Conservation (phyloP, 805 yeast genomes). For the Yueomyces sinensis region DNA sequence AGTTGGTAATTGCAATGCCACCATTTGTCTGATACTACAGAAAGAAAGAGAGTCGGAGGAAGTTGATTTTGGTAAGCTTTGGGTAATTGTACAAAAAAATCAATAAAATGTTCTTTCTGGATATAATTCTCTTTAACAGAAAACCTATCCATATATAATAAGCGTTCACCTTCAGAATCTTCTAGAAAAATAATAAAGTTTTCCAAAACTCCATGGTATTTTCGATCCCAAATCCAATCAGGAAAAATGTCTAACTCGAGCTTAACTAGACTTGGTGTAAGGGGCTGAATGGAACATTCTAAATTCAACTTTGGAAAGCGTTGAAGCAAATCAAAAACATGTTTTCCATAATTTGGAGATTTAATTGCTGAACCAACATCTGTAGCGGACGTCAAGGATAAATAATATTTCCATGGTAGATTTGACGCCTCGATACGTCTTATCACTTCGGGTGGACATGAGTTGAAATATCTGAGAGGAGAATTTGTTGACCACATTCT, state of each 20-base stretch:
- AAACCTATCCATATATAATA: slow-evolving; percentile 47
- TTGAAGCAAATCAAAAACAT: slow-evolving; percentile 42
- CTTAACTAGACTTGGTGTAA: slow-evolving; percentile 53
- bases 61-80: slow-evolving; percentile 12
- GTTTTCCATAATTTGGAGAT: slow-evolving; percentile 51
- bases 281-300: slow-evolving; percentile 56
- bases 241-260: slow-evolving; percentile 59
- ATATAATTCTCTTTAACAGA: slow-evolving; percentile 36
- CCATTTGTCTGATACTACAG: slow-evolving; percentile 75
- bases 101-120: slow-evolving; percentile 42
- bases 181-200: slow-evolving; percentile 62
- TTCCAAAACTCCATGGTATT: slow-evolving; percentile 51
- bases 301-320: slow-evolving; percentile 62
- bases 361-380: slow-evolving; percentile 75
- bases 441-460: slow-evolving; percentile 60
- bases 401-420: slow-evolving; percentile 69
- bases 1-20: slow-evolving; percentile 52
- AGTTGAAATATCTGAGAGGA: slow-evolving; percentile 72
- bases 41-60: slow-evolving; percentile 66
- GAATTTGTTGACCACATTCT: slow-evolving; percentile 77
- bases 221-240: slow-evolving; percentile 64
- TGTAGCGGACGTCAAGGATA: slow-evolving; percentile 49
- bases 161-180: slow-evolving; percentile 68
- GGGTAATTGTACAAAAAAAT: slow-evolving; percentile 40
- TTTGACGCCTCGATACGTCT: slow-evolving; percentile 66